Conservation (phyloP, 768 basidiomycete genomes). For the Leccinum broughii region DNA sequence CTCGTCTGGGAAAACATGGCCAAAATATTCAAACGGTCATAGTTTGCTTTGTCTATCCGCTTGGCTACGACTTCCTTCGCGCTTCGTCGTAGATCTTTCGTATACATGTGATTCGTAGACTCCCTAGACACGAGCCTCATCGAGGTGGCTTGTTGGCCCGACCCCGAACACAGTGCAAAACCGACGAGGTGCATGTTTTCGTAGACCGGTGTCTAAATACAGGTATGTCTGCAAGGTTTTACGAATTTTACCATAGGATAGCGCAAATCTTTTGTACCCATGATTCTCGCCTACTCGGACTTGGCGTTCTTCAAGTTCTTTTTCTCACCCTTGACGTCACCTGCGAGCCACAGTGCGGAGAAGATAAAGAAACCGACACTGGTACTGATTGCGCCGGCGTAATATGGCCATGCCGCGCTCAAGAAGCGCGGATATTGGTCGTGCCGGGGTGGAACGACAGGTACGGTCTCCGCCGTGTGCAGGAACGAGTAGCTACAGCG, state of each 20-base stretch:
- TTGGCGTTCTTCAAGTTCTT: slow-evolving; percentile 44
- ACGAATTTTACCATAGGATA: slow-evolving; percentile 9
- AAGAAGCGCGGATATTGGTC: slow-evolving; percentile 96
- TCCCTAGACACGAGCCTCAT: slow-evolving; percentile 12
- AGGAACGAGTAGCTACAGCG: slow-evolving; percentile 68
- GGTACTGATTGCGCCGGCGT: slow-evolving; percentile 87
- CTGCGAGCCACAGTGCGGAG: slow-evolving; percentile 82
- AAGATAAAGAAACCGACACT: slow-evolving; percentile 85
- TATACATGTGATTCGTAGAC: slow-evolving; percentile 27
- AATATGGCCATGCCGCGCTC: slow-evolving; percentile 95
- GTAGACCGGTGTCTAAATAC: slow-evolving; percentile 11
- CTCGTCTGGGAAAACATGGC: slow-evolving; percentile 88
- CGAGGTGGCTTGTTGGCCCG: slow-evolving; percentile 3
- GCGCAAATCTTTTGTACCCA: slow-evolving; percentile 7
- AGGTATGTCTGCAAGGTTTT: slow-evolving; percentile 24
- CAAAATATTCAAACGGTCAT: slow-evolving; percentile 53
- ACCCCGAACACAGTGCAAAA: not conserved
- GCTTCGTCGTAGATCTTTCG: slow-evolving; percentile 23
- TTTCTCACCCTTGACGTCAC: slow-evolving; percentile 66
- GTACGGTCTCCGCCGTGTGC: slow-evolving; percentile 69
- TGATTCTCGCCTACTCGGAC: slow-evolving; percentile 21
- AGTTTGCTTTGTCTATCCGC: not conserved
- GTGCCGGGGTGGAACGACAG: slow-evolving; percentile 91
- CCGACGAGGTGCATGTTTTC: slow-evolving; percentile 8
- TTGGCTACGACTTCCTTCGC: not conserved